phyloP scores from a whole-genome alignment of 1,284 basidiomycete species.

The Cutaneotrichosporon sp. region DNA sequence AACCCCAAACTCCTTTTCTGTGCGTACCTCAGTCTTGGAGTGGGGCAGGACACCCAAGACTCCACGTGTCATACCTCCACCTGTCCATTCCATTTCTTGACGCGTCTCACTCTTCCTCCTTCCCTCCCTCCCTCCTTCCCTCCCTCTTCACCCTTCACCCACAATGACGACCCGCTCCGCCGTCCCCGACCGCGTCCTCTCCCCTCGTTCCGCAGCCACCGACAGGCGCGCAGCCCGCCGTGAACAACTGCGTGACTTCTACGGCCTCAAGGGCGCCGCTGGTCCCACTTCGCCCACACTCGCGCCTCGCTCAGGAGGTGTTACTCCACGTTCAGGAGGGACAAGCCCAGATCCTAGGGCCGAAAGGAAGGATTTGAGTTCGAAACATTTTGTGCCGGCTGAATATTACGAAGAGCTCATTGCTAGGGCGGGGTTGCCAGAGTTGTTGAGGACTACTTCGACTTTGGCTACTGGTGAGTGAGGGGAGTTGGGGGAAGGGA shows the following conservation, averaged over 20 bases:
- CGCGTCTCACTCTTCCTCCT: no score
- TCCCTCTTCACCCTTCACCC: not conserved
- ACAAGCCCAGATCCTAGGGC: not conserved
- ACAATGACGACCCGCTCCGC: slow-evolving; percentile 2
- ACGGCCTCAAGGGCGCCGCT: slow-evolving; percentile 32
- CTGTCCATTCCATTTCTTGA: no score
- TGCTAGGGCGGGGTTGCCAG: slow-evolving; percentile 34
- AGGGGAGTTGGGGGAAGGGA: not conserved
- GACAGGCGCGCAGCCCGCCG: slow-evolving; percentile 34
- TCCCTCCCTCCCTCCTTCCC: not conserved
- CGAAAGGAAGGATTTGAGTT: slow-evolving; percentile 12
- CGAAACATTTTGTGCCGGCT: slow-evolving; percentile 36
- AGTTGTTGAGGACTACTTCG: slow-evolving; percentile 41
- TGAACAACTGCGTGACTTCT: slow-evolving; percentile 47
- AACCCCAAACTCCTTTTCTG: no score
- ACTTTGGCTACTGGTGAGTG: slow-evolving; percentile 40
- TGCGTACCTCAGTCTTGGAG: no score
- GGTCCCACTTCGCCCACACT: not conserved
- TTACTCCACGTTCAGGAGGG: not conserved
- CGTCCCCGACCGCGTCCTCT: slow-evolving; percentile 22
- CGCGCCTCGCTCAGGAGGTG: not conserved
- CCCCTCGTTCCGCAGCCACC: slow-evolving; percentile 12
- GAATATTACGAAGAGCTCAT: slow-evolving; percentile 49
- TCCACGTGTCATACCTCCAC: no score
- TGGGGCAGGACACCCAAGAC: no score